A percentile compares a stretch with the other conserved stretches of the same genome.
phyloP scores from a whole-genome alignment of 2,329 filamentous ascomycete species.

The Fusarium pseudoanthophilum region DNA sequence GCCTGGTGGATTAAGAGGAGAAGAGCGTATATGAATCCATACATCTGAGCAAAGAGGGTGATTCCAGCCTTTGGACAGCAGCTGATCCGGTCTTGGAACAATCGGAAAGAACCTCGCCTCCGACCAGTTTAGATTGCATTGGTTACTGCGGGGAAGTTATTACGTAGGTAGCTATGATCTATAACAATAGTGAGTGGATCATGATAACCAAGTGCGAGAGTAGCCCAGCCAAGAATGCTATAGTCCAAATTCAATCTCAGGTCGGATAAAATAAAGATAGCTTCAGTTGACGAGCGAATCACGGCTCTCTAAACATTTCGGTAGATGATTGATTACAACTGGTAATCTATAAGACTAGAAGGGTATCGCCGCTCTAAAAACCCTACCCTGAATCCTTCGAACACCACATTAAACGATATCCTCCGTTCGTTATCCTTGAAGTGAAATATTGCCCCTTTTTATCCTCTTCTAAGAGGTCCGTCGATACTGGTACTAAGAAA shows the following conservation, averaged over 20 bases:
- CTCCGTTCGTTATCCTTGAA: background rate
- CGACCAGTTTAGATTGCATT: constrained; percentile 16
- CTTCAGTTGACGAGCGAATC: background rate
- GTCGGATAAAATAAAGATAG: background rate
- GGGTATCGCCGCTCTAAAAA: constrained; percentile 47
- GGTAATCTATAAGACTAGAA: constrained; percentile 31
- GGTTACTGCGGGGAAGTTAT: constrained; percentile 36
- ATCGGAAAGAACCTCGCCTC: constrained; percentile 6
- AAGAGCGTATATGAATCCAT: constrained; percentile 7
- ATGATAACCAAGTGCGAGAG: constrained; percentile 5
- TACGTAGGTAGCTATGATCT: constrained; percentile 36
- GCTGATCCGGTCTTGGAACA: constrained; percentile 11
- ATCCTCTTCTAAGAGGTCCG: background rate
- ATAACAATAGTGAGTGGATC: constrained; percentile 32
- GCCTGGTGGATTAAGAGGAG: constrained; percentile 1
- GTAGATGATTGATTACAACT: constrained; percentile 29
- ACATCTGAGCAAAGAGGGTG: constrained; percentile 13
- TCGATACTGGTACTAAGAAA: constrained; percentile 25
- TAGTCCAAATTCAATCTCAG: background rate
- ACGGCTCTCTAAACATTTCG: constrained; percentile 2
- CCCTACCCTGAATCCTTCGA: constrained; percentile 28
- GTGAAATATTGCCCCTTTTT: background rate
- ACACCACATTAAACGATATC: constrained; percentile 17
- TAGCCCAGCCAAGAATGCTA: constrained; percentile 10
- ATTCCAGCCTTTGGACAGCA: background rate